Conservation (phyloP, 306 rosid species). For the Cucurbita ficifolia region DNA sequence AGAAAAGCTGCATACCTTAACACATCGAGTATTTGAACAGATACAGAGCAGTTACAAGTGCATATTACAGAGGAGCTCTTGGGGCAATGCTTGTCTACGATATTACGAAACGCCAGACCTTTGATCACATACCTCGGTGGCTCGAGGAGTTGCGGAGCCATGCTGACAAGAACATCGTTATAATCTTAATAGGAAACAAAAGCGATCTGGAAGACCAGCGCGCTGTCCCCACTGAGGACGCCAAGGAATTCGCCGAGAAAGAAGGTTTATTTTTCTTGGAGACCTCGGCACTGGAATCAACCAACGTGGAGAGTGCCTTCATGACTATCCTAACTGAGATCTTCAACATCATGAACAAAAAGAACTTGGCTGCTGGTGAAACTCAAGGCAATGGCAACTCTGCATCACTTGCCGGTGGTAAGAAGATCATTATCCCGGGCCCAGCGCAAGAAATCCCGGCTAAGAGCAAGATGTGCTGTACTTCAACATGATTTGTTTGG, state of each 20-base stretch:
- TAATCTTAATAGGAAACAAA: constrained; percentile 83
- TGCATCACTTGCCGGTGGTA: constrained; percentile 55
- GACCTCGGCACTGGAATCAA: constrained; percentile 76
- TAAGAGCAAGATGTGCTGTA: constrained; percentile 54
- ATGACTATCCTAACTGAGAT: constrained; percentile 73
- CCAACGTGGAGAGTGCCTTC: constrained; percentile 87
- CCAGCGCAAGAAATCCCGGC: constrained; percentile 78
- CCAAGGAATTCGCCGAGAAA: constrained; percentile 83
- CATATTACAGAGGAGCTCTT: constrained; percentile 93
- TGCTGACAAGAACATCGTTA: constrained; percentile 90
- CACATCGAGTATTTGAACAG: constrained; percentile 24
- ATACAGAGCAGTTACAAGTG: constrained; percentile 92
- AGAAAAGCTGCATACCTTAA: neutral
- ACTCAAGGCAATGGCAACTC: constrained; percentile 56
- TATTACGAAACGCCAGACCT: constrained; percentile 72
- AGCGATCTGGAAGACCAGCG: constrained; percentile 75
- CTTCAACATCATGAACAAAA: constrained; percentile 70
- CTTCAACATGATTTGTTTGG: constrained; percentile 14
- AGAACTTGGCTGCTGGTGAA: constrained; percentile 52
- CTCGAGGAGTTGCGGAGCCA: constrained; percentile 86
- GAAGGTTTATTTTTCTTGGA: constrained; percentile 89
- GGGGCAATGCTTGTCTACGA: constrained; percentile 97
- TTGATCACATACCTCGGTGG: constrained; percentile 96
- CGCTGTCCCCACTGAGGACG: constrained; percentile 73
- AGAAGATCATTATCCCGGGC: constrained; percentile 69